A percentile compares a stretch with the other conserved stretches of the same genome.
These are phyloP conservation scores for Hymenoscyphus infarciens DNA, from an alignment of 2,329 filamentous ascomycete genomes.

Conservation along the genomic window DNA sequence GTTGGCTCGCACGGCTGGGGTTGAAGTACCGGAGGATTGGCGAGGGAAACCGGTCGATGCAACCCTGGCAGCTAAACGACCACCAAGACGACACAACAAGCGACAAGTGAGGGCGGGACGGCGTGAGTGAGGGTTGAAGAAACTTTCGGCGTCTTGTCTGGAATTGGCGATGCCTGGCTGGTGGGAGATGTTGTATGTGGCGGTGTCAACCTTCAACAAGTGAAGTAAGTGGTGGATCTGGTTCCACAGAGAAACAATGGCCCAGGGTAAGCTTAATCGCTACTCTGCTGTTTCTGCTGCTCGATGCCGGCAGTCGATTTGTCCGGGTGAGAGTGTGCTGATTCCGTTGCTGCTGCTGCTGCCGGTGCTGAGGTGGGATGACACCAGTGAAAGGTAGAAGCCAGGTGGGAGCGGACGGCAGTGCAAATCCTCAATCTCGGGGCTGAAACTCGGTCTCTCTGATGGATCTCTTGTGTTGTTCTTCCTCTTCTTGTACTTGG, in stretches of 20 bases:
- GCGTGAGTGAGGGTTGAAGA: too few species aligned
- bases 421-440: slow-evolving; percentile 4
- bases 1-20: slow-evolving; percentile 8
- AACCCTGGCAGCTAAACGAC: slow-evolving; percentile 6
- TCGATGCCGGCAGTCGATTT: slow-evolving; percentile 1
- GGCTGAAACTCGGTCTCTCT: neutral
- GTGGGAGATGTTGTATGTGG: neutral
- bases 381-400: neutral
- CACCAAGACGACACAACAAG: neutral
- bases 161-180: neutral
- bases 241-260: neutral
- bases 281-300: neutral
- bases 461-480: neutral
- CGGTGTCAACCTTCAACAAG: slow-evolving; percentile 1
- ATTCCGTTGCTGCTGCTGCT: neutral
- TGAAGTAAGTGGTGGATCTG: neutral
- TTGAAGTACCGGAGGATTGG: slow-evolving; percentile 9
- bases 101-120: neutral
- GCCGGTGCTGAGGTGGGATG: slow-evolving; percentile 5
- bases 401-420: neutral
- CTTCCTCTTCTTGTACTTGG: neutral
- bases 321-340: slow-evolving; percentile 5
- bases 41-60: slow-evolving; percentile 4
- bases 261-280: slow-evolving; percentile 4
- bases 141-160: neutral